A percentile compares a stretch with the other conserved stretches of the same genome.
These are phyloP conservation scores for Dactylis glomerata DNA, from an alignment of 176 grass and related monocot genomes.

Conservation along the genomic window DNA sequence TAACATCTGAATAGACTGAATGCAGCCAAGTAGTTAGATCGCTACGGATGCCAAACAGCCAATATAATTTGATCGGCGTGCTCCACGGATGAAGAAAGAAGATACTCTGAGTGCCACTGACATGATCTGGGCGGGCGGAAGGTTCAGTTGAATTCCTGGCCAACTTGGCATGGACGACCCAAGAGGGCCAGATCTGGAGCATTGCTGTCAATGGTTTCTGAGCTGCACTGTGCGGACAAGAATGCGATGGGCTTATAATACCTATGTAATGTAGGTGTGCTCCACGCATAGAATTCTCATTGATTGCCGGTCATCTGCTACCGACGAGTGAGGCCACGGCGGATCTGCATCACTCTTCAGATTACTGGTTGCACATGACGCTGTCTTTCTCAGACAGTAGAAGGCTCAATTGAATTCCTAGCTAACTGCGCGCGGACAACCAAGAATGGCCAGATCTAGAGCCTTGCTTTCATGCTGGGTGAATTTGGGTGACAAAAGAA, in stretches of 20 bases:
- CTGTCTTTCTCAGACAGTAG: background rate
- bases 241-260: background rate
- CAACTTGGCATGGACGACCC: background rate
- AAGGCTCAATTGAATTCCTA: background rate
- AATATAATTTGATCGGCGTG: background rate
- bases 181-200: constrained; percentile 1
- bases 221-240: background rate
- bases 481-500: background rate
- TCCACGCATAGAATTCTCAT: background rate
- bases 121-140: constrained; percentile 1
- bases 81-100: background rate
- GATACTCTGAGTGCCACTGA: too few relatives aligned
- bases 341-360: background rate
- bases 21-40: background rate
- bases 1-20: constrained; percentile 5
- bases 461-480: background rate
- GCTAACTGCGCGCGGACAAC: background rate
- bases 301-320: background rate
- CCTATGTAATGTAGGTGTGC: background rate
- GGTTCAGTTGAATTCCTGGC: background rate
- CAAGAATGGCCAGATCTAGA: constrained; percentile 1
- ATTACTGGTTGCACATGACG: background rate
- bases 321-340: background rate
- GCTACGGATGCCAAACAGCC: background rate
- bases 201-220: background rate